These are phyloP conservation scores for Conringia planisiliqua DNA, from an alignment of 345 rosid genomes.

Conservation along the genomic window DNA sequence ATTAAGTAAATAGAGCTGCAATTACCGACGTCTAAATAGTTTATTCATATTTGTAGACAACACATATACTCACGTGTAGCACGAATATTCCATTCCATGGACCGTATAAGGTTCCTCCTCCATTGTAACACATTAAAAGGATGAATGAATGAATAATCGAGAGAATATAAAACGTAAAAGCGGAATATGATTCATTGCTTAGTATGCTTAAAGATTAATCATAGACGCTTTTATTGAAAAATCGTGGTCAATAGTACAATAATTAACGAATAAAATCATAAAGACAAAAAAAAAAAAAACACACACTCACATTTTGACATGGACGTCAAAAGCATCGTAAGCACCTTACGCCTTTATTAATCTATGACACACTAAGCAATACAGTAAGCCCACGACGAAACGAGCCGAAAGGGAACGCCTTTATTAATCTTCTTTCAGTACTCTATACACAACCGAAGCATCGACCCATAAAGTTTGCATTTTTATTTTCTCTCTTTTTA, in stretches of 20 bases:
- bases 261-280: neutral
- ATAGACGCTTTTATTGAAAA: slow-evolving; percentile 9
- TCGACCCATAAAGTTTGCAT: slow-evolving; percentile 19
- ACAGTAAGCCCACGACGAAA: slow-evolving; percentile 8
- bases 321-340: slow-evolving; percentile 7
- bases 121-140: neutral
- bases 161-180: slow-evolving; percentile 7
- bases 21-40: neutral
- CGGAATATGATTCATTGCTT: slow-evolving; percentile 11
- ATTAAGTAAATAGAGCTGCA: neutral
- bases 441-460: slow-evolving; percentile 7
- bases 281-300: slow-evolving; percentile 3
- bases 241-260: neutral
- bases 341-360: slow-evolving; percentile 17
- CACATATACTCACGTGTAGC: slow-evolving; percentile 18
- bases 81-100: slow-evolving; percentile 25
- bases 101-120: slow-evolving; percentile 7
- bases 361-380: neutral
- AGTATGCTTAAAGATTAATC: neutral
- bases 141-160: neutral
- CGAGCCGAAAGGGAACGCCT: neutral
- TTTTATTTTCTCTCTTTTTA: neutral
- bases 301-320: slow-evolving; percentile 7
- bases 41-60: neutral
- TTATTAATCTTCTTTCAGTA: slow-evolving; percentile 8